A percentile compares a stretch with the other conserved stretches of the same genome.
Conservation (phyloP, 371 early-diverging fungal species). For the Actinomortierella ambigua region DNA sequence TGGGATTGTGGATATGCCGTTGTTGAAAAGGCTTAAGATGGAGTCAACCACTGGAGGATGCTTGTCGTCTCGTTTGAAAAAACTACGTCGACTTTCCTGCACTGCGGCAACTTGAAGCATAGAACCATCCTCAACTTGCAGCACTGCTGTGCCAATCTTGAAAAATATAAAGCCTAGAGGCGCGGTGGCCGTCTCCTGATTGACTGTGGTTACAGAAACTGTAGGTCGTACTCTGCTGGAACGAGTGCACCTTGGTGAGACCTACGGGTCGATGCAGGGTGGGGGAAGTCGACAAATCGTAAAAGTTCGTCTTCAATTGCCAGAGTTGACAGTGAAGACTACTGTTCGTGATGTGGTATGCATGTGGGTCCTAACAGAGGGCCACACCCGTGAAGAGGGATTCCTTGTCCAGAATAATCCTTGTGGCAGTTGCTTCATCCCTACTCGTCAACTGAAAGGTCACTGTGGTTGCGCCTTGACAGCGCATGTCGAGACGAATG, state of each 20-base stretch:
- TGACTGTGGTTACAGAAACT: constrained; percentile 2
- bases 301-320: constrained; percentile 8
- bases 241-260: constrained; percentile 1
- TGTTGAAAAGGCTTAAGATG: constrained; percentile 8
- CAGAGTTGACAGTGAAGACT: constrained; percentile 3
- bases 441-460: neutral
- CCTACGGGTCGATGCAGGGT: constrained; percentile 7
- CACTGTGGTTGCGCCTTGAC: constrained; percentile 2
- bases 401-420: constrained; percentile 11
- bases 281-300: constrained; percentile 4
- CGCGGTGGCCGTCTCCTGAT: neutral
- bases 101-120: constrained; percentile 9
- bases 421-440: constrained; percentile 3
- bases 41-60: neutral
- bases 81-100: constrained; percentile 5
- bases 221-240: constrained; percentile 3
- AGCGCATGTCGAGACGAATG: constrained; percentile 3
- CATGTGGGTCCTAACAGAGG: neutral
- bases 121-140: constrained; percentile 1
- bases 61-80: constrained; percentile 4
- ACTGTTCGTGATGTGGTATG: neutral
- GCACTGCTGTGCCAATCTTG: constrained; percentile 2
- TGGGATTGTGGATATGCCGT: neutral
- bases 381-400: constrained; percentile 1
- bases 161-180: constrained; percentile 2